Base-by-base conservation (phyloP, 2,329 filamentous ascomycete species). In the Colletotrichum sp. region DNA sequence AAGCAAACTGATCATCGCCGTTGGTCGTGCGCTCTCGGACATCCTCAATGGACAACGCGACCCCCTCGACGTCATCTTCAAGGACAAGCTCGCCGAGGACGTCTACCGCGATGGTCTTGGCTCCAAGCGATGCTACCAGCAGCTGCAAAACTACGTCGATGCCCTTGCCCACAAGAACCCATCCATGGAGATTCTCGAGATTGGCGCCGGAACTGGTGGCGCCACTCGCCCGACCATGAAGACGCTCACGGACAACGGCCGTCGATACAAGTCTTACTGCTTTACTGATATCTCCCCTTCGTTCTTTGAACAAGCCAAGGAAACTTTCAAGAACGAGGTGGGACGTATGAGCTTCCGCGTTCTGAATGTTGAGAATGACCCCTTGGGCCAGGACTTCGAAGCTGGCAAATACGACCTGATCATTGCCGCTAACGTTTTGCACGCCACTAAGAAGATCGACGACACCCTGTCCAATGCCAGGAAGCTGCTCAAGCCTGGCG, bases 231-330 rank as follows among this genome's bases (percentile, higher is more conserved):
- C 76, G 0, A 70, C 81, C 59, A 56, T 85, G 14, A 69, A 77
- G 38, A 76, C 78, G 6, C 74, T 79, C 32, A 76, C 71, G 7
- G 32, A 38, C 13, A 14, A 43, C 7, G 63, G 71, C 0, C 32
- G 65, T 4, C 73, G 77, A 16, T 80, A 77, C 61, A 36, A 52
- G 18, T 62, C 72, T 1, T 85, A 86, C 73, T 82, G 80, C 7
- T 86, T 82, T 71, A 86, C 85, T 4, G 85, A 87, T 61, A 84
- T 86, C 32, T 85, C 85, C 0, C 76, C 81, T 3, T 81, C 79
- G 2, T 86, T 86, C 79, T 86, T 86, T 61, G 80, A 81, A 26
- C 76, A 80, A 12, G 84, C 84, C 0, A 77, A 77, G n/a, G 74
- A 80, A 26, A 73, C 71, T 14, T 81, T 83, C 74, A 52, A 75